phyloP scores from a whole-genome alignment of 805 yeast species.

The Lipomyces sp. region DNA sequence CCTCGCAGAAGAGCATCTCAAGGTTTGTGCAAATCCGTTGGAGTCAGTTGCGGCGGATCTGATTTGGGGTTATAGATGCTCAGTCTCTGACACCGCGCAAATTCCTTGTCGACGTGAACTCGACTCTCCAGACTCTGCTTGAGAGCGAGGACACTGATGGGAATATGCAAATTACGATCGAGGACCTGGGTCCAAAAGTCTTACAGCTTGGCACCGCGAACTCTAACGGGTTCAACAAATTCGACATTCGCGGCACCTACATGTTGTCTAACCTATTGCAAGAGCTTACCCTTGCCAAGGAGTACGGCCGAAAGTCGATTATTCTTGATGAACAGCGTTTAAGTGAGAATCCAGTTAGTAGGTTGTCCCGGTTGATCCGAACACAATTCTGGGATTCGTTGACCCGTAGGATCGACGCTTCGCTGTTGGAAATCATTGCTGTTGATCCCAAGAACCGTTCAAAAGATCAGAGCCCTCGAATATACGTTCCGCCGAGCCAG shows the following conservation, averaged over 20 bases:
- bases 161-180: constrained; percentile 82
- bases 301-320: constrained; percentile 77
- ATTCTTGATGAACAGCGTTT: constrained; percentile 80
- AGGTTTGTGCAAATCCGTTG: constrained; percentile 21
- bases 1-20: constrained; percentile 37
- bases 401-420: constrained; percentile 70
- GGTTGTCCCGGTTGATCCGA: constrained; percentile 73
- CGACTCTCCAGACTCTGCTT: constrained; percentile 69
- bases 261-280: constrained; percentile 85
- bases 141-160: constrained; percentile 83
- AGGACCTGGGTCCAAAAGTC: constrained; percentile 85
- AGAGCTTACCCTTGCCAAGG: constrained; percentile 84
- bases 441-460: constrained; percentile 75
- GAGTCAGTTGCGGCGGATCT: neutral
- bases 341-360: constrained; percentile 82
- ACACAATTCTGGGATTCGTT: constrained; percentile 80
- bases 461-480: constrained; percentile 67
- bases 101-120: constrained; percentile 77
- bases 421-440: constrained; percentile 71
- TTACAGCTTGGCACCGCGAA: constrained; percentile 79
- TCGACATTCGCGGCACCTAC: constrained; percentile 83
- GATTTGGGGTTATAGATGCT: constrained; percentile 17
- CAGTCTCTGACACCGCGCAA: constrained; percentile 46
- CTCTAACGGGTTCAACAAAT: constrained; percentile 76
- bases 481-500: constrained; percentile 75